Evolutionary conservation across 176 grass and related monocot genomes (phyloP), one percentile per base, ranked within the genome.

Genomic region (Lolium perenne): DNA sequence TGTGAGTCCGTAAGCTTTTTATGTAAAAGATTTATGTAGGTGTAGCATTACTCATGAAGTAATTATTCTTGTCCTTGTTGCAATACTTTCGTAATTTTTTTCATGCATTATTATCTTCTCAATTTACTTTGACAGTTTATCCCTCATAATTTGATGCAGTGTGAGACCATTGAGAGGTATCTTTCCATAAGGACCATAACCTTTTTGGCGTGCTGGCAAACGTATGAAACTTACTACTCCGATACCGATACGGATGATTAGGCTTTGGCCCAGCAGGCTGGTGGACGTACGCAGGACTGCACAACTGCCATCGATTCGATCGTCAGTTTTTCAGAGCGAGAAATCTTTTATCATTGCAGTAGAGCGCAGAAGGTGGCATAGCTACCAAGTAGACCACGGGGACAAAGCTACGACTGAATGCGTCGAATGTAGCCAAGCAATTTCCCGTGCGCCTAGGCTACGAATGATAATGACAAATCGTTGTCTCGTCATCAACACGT

Each of bases 391-490:
- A 41, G 54, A 78, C 9, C 76, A 58, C 12, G 76, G 53, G 53
- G 53, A 78, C 75, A n/a, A 59, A 78, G 51, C 75, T 55, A 76
- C 73, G 25, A 16, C 76, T 71, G 66, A 61, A 61, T 23, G 14
- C 63, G 40, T 62, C 76, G 21, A 46, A 87, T 25, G 20, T n/a
- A 47, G 46, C 78, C 70, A 62, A 62, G 45, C 68, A 18, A 22
- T 29, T 74, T 66, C 79, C 80, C 61, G 60, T 77, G 71, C 38
- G 16, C 49, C 73, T 78, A 78, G 51, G 80, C 26, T 62, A n/a
- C 7, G 55, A 6, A n/a, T 83, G 80, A 79, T 15, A 77, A 25
- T 78, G 80, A 88, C 86, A 83, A 71, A 83, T 83, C 64, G 62
- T 78, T 51, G 74, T 45, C 58, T 29, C 56, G 38, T 16, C 75